Evolutionary conservation across 1,139 yeast species (phyloP), one percentile per base, ranked within the genome.

Genomic region (Kazachstania sp.): DNA sequence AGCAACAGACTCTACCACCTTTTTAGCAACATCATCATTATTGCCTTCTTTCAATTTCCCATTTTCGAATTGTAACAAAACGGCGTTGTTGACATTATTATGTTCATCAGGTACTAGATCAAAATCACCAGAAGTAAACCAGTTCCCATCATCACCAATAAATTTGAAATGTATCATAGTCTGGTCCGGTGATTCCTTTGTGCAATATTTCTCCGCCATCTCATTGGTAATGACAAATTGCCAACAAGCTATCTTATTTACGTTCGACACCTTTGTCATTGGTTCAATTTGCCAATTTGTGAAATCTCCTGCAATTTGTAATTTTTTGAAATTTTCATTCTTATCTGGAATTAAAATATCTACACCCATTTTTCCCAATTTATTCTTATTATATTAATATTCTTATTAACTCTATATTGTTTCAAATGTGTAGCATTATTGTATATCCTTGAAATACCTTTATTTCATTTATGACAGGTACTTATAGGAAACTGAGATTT

Each of bases 1-100:
- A 11, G 20, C 13, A 16, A 19, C 38, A 19, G 38, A 23, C 19
- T 34, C 37, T 34, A 15, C 37, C 2, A 9, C 16, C 3, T 31
- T 34, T 6, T 35, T 4, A 23, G 8, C 39, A 31, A 23, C 8
- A 29, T 19, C 39, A 9, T 9, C 13, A 16, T 7, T 28, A 34
- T 23, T 23, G 7, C 18, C 45, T 19, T 36, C 45, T 12, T 12
- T 9, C 28, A 16, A 29, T 20, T 37, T 13, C 29, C 26, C 43
- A 15, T 35, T 12, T 26, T 15, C 20, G 12, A 29, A 31, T 43
- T 42, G 3, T 15, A 54, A 38, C 26, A 51, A 19, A 39, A 79
- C 65, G 20, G 71, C 72, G 56, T 82, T 82, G 68, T 81, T 82
- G 45, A 72, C 73, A 57, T 72, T 79, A 35, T 83, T 86, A 39